Conservation (phyloP, 2,329 filamentous ascomycete species). For the Talaromyces sp. region DNA sequence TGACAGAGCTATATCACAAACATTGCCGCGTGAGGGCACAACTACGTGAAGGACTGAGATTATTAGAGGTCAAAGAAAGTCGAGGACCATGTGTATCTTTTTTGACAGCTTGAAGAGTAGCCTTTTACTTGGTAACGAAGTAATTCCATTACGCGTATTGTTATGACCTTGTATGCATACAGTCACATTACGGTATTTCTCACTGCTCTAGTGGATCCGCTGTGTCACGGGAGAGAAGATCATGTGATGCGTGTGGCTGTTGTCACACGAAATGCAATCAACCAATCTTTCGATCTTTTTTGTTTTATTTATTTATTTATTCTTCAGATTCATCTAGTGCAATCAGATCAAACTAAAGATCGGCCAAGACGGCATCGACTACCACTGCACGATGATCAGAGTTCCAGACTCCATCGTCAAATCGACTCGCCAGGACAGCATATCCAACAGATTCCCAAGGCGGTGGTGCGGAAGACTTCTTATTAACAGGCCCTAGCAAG, state of each 20-base stretch:
- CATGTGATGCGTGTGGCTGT: background rate
- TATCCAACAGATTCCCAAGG: slow-evolving; percentile 48
- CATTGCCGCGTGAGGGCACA: background rate
- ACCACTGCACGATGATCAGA: slow-evolving; percentile 59
- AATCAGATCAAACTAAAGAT: background rate
- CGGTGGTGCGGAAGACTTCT: background rate
- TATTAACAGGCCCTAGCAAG: slow-evolving; percentile 38
- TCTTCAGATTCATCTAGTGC: background rate
- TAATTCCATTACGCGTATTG: slow-evolving; percentile 1
- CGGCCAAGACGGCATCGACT: slow-evolving; percentile 42
- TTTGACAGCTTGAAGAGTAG: background rate
- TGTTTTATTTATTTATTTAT: background rate
- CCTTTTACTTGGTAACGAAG: background rate
- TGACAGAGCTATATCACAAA: background rate
- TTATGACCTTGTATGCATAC: background rate
- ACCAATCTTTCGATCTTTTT: background rate
- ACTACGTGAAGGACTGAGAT: background rate
- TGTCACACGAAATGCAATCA: background rate
- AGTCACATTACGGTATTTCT: background rate
- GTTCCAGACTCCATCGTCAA: slow-evolving; percentile 54
- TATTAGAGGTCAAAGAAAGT: background rate
- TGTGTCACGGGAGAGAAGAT: background rate
- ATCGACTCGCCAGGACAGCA: slow-evolving; percentile 52
- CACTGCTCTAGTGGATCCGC: background rate
- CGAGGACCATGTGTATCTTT: background rate